Conservation (phyloP, 1,139 yeast genomes). For the Spathaspora sp. region DNA sequence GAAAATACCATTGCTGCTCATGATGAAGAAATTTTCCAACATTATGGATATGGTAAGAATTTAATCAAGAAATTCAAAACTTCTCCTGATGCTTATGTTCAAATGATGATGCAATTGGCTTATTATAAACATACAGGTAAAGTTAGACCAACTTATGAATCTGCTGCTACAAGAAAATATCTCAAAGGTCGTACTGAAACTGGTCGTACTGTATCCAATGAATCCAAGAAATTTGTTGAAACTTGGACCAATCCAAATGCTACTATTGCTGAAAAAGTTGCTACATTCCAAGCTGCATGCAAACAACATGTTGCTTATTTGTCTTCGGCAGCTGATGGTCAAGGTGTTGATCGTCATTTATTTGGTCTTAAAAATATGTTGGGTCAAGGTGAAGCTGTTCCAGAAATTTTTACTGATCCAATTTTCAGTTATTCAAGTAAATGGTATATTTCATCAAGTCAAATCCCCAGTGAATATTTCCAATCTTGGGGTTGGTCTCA, state of each 20-base stretch:
- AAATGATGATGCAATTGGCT: slow-evolving; percentile 74
- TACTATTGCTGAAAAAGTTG: slow-evolving; percentile 57
- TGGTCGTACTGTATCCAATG: slow-evolving; percentile 82
- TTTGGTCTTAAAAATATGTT: slow-evolving; percentile 83
- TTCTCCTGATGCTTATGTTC: slow-evolving; percentile 79
- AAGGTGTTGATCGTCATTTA: slow-evolving; percentile 92
- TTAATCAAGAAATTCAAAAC: slow-evolving; percentile 66
- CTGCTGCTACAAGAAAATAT: slow-evolving; percentile 90
- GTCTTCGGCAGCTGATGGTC: slow-evolving; percentile 78
- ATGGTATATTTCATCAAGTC: slow-evolving; percentile 90
- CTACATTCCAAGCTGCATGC: slow-evolving; percentile 71
- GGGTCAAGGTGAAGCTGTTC: slow-evolving; percentile 57
- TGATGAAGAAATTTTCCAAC: slow-evolving; percentile 67
- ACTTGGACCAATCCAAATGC: slow-evolving; percentile 69
- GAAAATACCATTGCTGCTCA: slow-evolving; percentile 51
- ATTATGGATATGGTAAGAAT: slow-evolving; percentile 69
- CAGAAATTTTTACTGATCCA: slow-evolving; percentile 76
- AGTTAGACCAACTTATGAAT: slow-evolving; percentile 89
- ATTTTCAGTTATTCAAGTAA: slow-evolving; percentile 70
- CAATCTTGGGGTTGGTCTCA: slow-evolving; percentile 98
- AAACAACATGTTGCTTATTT: slow-evolving; percentile 75
- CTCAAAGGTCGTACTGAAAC: slow-evolving; percentile 96
- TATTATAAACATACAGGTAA: slow-evolving; percentile 79
- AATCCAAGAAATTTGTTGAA: slow-evolving; percentile 69
- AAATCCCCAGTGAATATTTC: slow-evolving; percentile 82